These are phyloP conservation scores for Calonectria naviculata DNA, from an alignment of 2,329 filamentous ascomycete genomes.

Conservation along the genomic window DNA sequence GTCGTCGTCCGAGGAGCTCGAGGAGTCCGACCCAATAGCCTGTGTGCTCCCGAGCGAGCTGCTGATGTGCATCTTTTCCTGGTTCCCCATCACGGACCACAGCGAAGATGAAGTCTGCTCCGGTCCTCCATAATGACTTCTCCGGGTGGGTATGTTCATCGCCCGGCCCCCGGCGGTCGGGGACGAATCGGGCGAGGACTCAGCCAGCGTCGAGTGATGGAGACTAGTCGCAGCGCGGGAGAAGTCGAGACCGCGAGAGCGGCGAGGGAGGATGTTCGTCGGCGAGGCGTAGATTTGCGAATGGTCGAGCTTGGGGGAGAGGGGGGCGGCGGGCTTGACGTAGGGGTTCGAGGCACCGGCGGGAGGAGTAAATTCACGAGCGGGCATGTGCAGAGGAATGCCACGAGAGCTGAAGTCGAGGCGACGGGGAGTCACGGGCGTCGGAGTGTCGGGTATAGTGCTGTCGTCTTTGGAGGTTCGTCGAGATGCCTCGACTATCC, in stretches of 20 bases:
- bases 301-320: conserved; percentile 88
- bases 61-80: conserved; percentile 78
- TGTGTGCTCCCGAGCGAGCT: conserved; percentile 84
- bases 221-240: conserved; percentile 92
- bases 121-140: conserved; percentile 60
- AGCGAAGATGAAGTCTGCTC: conserved; percentile 77
- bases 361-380: conserved; percentile 50
- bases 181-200: conserved; percentile 90
- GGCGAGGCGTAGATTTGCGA: conserved; percentile 89
- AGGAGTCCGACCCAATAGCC: conserved; percentile 79
- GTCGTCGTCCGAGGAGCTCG: conserved; percentile 78
- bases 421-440: conserved; percentile 79
- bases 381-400: conserved; percentile 57
- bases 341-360: conserved; percentile 47
- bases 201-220: conserved; percentile 93
- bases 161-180: conserved; percentile 80
- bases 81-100: conserved; percentile 77
- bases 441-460: conserved; percentile 56
- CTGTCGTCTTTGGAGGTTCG: conserved; percentile 76
- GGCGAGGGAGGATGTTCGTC: conserved; percentile 86
- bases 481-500: conserved; percentile 64
- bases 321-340: conserved; percentile 71
- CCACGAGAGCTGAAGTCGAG: conserved; percentile 71
- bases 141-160: conserved; percentile 70
- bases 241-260: conserved; percentile 92